Conservation (phyloP, 2,329 filamentous ascomycete species). For the Teratosphaeriaceae sp. region DNA sequence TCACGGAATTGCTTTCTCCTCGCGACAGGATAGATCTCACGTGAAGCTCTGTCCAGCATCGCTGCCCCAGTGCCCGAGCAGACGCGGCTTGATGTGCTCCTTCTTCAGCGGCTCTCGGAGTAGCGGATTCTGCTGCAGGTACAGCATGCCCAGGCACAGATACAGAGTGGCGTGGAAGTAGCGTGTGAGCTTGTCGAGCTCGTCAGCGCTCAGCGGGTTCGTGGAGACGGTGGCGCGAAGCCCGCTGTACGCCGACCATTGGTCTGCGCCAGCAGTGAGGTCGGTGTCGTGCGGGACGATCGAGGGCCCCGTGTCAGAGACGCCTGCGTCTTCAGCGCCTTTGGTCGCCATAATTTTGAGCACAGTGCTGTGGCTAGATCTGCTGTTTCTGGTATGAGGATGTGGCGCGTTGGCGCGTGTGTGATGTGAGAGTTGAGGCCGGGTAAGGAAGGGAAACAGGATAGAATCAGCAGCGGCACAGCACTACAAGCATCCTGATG, state of each 20-base stretch:
- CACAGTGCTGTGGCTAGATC: not conserved
- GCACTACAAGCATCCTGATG: not conserved
- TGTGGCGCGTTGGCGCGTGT: not conserved
- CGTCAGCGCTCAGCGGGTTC: constrained; percentile 56
- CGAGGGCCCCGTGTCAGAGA: not conserved
- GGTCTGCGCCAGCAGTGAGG: not conserved
- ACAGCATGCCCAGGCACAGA: constrained; percentile 73
- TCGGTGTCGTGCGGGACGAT: not conserved
- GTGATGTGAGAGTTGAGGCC: not conserved
- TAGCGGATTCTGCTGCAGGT: constrained; percentile 66
- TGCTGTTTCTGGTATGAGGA: not conserved
- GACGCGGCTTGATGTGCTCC: constrained; percentile 65
- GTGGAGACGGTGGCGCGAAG: constrained; percentile 28
- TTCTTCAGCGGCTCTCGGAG: constrained; percentile 61
- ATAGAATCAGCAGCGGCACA: not conserved
- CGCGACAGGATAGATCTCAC: too few species aligned
- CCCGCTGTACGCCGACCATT: not conserved
- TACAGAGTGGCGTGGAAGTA: constrained; percentile 72
- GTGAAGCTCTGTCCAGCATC: constrained; percentile 74
- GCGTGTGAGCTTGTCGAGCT: constrained; percentile 61
- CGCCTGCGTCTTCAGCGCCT: not conserved
- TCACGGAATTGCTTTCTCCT: not conserved
- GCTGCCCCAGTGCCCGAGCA: constrained; percentile 73
- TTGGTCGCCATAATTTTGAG: not conserved
- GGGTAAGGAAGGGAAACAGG: not conserved